phyloP scores from a whole-genome alignment of 192 early-diverging fungal species.

The Backusella westeae region DNA sequence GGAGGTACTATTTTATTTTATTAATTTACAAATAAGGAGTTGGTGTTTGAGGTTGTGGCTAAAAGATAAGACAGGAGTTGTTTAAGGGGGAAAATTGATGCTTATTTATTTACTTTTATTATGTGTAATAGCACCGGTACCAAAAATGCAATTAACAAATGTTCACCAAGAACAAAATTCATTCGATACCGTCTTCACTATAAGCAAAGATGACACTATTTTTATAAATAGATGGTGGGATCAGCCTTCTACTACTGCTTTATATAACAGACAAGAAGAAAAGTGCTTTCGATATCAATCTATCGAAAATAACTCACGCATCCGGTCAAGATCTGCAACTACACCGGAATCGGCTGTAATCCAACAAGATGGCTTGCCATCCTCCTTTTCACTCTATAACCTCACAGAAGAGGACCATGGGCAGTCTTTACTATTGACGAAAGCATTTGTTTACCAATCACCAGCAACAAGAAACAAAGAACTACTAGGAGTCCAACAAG shows the following conservation, averaged over 20 bases:
- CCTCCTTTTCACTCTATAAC: not conserved
- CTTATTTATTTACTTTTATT: not conserved
- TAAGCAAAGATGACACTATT: not conserved
- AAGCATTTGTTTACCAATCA: constrained; percentile 22
- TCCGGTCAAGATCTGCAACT: not conserved
- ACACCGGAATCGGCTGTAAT: not conserved
- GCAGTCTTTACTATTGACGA: constrained; percentile 18
- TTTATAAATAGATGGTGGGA: not conserved
- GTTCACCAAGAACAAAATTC: not conserved
- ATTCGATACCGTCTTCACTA: constrained; percentile 3
- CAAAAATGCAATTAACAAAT: not conserved
- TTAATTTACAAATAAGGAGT: not conserved
- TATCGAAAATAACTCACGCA: not conserved
- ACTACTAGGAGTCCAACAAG: not conserved
- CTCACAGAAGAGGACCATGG: not conserved
- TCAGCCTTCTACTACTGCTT: not conserved
- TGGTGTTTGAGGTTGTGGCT: not conserved
- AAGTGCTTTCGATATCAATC: not conserved
- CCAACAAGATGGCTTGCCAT: not conserved
- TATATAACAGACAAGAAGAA: not conserved
- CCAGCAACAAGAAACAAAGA: constrained; percentile 3
- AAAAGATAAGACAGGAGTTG: not conserved
- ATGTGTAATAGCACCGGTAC: not conserved
- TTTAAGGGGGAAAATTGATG: not conserved
- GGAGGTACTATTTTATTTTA: constrained; percentile 24